A percentile compares a stretch with the other conserved stretches of the same genome.
These are phyloP conservation scores for Gynochthodes officinalis DNA, from an alignment of 257 asterid species.

Conservation along the genomic window DNA sequence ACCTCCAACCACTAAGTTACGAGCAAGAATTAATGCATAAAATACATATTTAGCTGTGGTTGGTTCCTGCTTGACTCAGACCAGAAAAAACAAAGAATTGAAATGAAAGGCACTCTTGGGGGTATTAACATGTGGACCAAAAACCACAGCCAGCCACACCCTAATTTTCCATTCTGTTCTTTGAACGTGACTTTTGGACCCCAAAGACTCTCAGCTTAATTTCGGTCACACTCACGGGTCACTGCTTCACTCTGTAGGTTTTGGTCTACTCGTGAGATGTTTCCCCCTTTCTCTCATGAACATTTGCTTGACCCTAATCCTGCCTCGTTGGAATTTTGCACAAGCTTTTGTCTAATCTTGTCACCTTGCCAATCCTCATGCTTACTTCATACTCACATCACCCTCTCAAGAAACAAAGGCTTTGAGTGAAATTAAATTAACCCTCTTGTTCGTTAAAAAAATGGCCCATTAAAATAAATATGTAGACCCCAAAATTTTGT, in stretches of 20 bases:
- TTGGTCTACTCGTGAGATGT: slow-evolving; percentile 21
- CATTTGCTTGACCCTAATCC: slow-evolving; percentile 27
- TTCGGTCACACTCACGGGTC: slow-evolving; percentile 19
- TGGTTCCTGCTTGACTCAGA: slow-evolving; percentile 12
- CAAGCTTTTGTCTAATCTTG: slow-evolving; percentile 32
- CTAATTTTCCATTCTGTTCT: background rate
- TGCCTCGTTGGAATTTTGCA: slow-evolving; percentile 17
- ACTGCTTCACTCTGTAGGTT: background rate
- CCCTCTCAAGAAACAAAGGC: no score
- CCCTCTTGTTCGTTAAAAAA: background rate
- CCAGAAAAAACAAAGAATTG: background rate
- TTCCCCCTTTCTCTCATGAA: background rate
- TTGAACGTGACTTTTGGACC: slow-evolving; percentile 17
- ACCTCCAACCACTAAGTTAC: no score
- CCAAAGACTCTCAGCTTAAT: background rate
- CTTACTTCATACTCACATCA: slow-evolving; percentile 33
- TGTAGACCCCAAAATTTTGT: background rate
- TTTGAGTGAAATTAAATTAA: no score
- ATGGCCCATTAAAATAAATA: background rate
- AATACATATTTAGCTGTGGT: no score
- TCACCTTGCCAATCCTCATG: slow-evolving; percentile 40
- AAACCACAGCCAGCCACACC: background rate
- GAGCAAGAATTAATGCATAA: no score
- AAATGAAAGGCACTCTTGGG: background rate
- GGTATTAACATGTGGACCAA: slow-evolving; percentile 10